A percentile compares a stretch with the other conserved stretches of the same genome.
These are phyloP conservation scores for Sugiyamaella paludigena DNA, from an alignment of 1,139 yeast genomes.

Conservation along the genomic window DNA sequence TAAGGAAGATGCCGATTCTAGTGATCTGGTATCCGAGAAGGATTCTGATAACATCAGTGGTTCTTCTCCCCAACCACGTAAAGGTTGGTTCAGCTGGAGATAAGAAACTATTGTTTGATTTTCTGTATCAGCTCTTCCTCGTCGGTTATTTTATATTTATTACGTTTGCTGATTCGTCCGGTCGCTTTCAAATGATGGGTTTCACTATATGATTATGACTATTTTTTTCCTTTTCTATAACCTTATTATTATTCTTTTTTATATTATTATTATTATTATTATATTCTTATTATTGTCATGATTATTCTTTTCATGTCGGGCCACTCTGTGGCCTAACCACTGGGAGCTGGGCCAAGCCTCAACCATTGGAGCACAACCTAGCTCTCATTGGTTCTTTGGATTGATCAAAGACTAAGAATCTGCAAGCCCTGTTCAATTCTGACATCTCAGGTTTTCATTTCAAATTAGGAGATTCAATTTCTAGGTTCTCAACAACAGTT, in stretches of 20 bases:
- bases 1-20: constrained; percentile 21
- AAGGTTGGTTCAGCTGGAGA: constrained; percentile 26
- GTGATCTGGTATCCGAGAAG: neutral
- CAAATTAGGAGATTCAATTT: neutral
- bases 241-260: constrained; percentile 5
- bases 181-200: neutral
- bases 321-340: too few relatives aligned
- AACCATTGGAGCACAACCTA: too few relatives aligned
- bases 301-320: too few relatives aligned
- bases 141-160: constrained; percentile 1
- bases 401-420: too few relatives aligned
- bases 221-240: neutral
- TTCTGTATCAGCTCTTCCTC: constrained; percentile 1
- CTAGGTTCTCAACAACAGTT: neutral
- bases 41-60: neutral
- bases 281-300: neutral
- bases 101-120: neutral
- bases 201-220: neutral
- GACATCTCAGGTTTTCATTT: too few relatives aligned
- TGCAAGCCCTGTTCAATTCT: too few relatives aligned
- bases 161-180: too few relatives aligned
- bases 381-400: too few relatives aligned
- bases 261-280: constrained; percentile 3
- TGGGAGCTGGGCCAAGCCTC: too few relatives aligned
- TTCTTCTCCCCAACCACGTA: constrained; percentile 3